Percentiles rank a stretch among this genome's conserved stretches.
Conservation (phyloP, 768 basidiomycete species). For the Lyophyllum decastes region DNA sequence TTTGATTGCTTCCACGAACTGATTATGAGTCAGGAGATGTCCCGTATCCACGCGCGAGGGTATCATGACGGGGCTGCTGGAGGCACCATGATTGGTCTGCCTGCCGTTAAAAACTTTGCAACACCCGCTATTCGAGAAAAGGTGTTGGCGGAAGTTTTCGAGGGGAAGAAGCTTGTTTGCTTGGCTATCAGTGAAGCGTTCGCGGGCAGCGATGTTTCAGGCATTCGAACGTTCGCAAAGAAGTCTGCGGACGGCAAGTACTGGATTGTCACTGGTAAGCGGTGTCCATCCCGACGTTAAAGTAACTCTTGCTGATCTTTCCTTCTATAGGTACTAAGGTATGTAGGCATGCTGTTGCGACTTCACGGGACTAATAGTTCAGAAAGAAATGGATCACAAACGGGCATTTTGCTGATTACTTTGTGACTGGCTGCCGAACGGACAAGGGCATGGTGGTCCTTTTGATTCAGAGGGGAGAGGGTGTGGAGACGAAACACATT, state of each 20-base stretch:
- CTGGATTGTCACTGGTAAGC: conserved; percentile 68
- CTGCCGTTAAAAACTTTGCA: conserved; percentile 50
- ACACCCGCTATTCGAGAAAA: conserved; percentile 47
- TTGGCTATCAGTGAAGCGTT: conserved; percentile 79
- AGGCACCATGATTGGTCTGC: conserved; percentile 70
- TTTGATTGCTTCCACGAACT: conserved; percentile 63
- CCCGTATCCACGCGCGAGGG: conserved; percentile 55
- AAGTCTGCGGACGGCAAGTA: conserved; percentile 67
- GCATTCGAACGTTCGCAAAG: conserved; percentile 60
- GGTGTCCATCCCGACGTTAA: background rate
- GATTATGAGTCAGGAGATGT: conserved; percentile 66
- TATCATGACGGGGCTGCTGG: conserved; percentile 70
- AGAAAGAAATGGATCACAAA: conserved; percentile 43
- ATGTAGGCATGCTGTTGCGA: background rate
- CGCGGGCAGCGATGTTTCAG: conserved; percentile 69
- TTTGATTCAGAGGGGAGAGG: conserved; percentile 18
- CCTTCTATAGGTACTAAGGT: background rate
- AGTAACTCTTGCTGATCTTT: background rate
- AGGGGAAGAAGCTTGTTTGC: conserved; percentile 70
- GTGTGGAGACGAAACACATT: conserved; percentile 20
- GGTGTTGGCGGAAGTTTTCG: conserved; percentile 50
- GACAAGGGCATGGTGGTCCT: conserved; percentile 34
- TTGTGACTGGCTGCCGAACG: conserved; percentile 61
- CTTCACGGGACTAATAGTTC: background rate
- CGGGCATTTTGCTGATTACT: conserved; percentile 36